These are phyloP conservation scores for Tetrahymena elliotti DNA, from an alignment of 73 alveolate genomes.

Conservation along the genomic window DNA sequence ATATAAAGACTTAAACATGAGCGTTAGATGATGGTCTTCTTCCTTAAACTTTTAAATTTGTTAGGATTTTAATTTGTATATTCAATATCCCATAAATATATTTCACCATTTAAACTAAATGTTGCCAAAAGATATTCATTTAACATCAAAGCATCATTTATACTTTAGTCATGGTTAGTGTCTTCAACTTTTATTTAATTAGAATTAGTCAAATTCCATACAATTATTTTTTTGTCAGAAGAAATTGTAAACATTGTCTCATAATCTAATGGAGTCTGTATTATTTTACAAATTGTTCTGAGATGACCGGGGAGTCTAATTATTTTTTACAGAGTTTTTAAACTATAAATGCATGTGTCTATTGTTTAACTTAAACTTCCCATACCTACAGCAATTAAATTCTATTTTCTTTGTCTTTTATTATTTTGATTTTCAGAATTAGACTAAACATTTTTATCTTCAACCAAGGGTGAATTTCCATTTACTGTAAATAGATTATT, in stretches of 20 bases:
- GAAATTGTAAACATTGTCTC: not conserved
- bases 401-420: not conserved
- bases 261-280: not conserved
- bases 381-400: not conserved
- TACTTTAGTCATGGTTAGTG: not conserved
- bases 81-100: not conserved
- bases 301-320: not conserved
- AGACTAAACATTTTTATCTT: not conserved
- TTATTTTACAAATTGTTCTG: not conserved
- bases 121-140: not conserved
- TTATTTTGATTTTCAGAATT: not conserved
- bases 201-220: not conserved
- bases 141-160: not conserved
- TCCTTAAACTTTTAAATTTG: not conserved
- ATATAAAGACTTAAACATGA: not conserved
- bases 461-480: not conserved
- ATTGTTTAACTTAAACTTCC: not conserved
- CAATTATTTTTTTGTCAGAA: not conserved
- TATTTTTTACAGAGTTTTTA: not conserved
- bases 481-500: not conserved
- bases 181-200: not conserved
- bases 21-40: not conserved
- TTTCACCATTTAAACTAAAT: not conserved
- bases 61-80: not conserved
- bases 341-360: not conserved